phyloP scores from a whole-genome alignment of 2,329 filamentous ascomycete species.

The Fusarium nygamai region DNA sequence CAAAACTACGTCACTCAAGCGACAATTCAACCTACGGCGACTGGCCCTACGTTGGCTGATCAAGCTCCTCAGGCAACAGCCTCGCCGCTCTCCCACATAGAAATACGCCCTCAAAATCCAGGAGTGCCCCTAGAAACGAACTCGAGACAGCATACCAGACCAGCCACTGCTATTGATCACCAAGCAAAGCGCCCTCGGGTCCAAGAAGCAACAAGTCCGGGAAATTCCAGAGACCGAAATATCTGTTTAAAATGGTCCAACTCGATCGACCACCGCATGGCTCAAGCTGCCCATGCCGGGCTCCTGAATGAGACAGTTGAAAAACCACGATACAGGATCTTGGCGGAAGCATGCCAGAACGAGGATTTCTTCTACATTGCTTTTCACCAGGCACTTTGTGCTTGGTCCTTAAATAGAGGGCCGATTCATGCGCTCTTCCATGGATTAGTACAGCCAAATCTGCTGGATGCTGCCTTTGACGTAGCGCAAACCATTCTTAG shows the following conservation, averaged over 20 bases:
- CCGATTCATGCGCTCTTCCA: slow-evolving; percentile 46
- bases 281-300: slow-evolving; percentile 16
- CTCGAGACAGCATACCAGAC: not conserved
- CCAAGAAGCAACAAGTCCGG: not conserved
- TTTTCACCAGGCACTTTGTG: slow-evolving; percentile 72
- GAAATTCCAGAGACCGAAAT: not conserved
- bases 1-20: not conserved
- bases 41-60: not conserved
- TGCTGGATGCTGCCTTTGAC: slow-evolving; percentile 38
- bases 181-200: slow-evolving; percentile 29
- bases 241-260: slow-evolving; percentile 17
- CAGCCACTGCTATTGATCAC: not conserved
- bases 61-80: not conserved
- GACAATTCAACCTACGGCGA: not conserved
- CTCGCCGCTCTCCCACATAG: not conserved
- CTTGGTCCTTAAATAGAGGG: slow-evolving; percentile 57
- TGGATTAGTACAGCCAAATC: not conserved
- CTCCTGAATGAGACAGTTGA: slow-evolving; percentile 50
- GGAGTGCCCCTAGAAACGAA: not conserved
- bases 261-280: slow-evolving; percentile 34
- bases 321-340: slow-evolving; percentile 60
- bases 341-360: slow-evolving; percentile 64
- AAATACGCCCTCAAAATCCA: not conserved
- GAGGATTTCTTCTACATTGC: slow-evolving; percentile 72
- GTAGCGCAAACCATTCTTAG: slow-evolving; percentile 34